Evolutionary conservation across 2,329 filamentous ascomycete species (phyloP).

Genomic region (Fusarium falciforme): DNA sequence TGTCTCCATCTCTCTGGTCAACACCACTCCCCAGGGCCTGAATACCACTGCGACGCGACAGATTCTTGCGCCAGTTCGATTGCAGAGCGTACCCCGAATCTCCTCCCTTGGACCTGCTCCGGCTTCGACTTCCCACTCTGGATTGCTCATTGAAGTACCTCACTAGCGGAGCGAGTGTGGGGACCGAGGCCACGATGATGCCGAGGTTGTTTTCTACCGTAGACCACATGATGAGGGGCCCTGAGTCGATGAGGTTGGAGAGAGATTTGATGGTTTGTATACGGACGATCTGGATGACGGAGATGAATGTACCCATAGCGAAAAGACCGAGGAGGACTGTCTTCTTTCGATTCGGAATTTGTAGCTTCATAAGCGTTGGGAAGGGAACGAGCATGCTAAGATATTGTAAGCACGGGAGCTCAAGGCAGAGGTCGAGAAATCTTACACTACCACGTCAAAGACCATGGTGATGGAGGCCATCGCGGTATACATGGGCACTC

Average conservation of each 20-base stretch:
- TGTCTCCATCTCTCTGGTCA: constrained; percentile 15
- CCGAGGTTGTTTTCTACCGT: constrained; percentile 58
- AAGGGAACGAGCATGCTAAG: constrained; percentile 55
- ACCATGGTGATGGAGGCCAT: constrained; percentile 55
- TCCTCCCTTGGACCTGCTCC: constrained; percentile 17
- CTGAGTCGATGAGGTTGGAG: constrained; percentile 57
- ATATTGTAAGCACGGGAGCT: background rate
- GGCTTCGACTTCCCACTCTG: constrained; percentile 29
- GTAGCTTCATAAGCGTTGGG: constrained; percentile 51
- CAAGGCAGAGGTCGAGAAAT: background rate
- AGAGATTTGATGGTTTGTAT: constrained; percentile 60
- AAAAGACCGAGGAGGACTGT: constrained; percentile 57
- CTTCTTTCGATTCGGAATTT: constrained; percentile 55
- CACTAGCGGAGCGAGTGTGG: constrained; percentile 57
- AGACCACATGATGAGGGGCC: constrained; percentile 57
- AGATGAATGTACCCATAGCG: constrained; percentile 62
- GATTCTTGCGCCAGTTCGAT: constrained; percentile 37
- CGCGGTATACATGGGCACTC: constrained; percentile 56
- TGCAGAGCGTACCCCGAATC: constrained; percentile 44
- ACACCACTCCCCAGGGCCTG: constrained; percentile 31
- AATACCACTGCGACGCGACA: constrained; percentile 31
- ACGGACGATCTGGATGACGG: constrained; percentile 62
- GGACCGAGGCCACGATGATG: constrained; percentile 55
- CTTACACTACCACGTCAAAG: constrained; percentile 56
- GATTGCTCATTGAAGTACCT: constrained; percentile 48